These are phyloP conservation scores for Starmerella ratchasimensis DNA, from an alignment of 805 yeast genomes.

Conservation along the genomic window DNA sequence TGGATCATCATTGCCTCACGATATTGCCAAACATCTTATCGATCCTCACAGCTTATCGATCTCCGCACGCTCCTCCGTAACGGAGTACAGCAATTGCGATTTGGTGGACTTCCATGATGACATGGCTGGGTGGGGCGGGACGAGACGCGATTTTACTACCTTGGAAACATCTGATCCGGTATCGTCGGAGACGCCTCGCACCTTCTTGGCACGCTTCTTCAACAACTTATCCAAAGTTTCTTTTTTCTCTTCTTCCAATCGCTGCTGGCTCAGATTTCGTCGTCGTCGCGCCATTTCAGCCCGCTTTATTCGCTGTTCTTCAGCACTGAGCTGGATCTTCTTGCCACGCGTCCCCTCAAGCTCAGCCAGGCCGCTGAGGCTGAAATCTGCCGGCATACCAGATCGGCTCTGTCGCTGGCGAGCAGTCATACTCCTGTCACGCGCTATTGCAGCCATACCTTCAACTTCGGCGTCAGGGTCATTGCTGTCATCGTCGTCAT, in stretches of 20 bases:
- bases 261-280: conserved; percentile 67
- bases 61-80: conserved; percentile 17
- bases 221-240: conserved; percentile 80
- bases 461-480: conserved; percentile 19
- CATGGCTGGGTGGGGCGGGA: conserved; percentile 25
- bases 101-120: conserved; percentile 21
- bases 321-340: conserved; percentile 58
- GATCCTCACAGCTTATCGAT: neutral
- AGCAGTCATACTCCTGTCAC: conserved; percentile 27
- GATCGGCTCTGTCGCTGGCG: conserved; percentile 28
- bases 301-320: conserved; percentile 65
- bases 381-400: conserved; percentile 16
- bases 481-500: conserved; percentile 8
- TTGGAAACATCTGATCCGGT: conserved; percentile 8
- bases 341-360: conserved; percentile 27
- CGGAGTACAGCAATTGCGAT: conserved; percentile 15
- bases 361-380: conserved; percentile 22
- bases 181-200: conserved; percentile 17
- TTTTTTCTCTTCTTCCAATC: conserved; percentile 80
- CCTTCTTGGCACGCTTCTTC: conserved; percentile 52
- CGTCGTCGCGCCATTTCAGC: conserved; percentile 84
- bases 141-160: conserved; percentile 15
- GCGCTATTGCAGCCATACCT: conserved; percentile 12
- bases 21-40: no score
- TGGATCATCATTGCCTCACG: no score